These are phyloP conservation scores for Neofusicoccum cordaticola DNA, from an alignment of 2,329 filamentous ascomycete species.

Conservation along the genomic window DNA sequence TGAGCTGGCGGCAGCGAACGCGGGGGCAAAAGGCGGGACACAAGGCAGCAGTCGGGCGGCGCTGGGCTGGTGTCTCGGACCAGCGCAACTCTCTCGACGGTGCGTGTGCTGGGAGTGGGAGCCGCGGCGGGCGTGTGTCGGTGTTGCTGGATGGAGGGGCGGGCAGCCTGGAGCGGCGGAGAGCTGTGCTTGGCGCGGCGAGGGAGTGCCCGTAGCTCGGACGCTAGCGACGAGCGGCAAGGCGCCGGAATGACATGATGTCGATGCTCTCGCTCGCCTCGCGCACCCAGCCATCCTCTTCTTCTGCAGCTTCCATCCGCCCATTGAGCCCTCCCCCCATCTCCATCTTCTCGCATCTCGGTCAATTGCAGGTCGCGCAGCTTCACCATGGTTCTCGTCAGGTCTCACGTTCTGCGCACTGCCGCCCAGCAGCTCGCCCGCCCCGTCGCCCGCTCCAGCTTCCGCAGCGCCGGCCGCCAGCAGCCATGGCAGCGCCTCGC, in stretches of 20 bases:
- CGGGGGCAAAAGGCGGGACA: slow-evolving; percentile 15
- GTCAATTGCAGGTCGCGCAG: slow-evolving; percentile 34
- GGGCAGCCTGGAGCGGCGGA: not conserved
- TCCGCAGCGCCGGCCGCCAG: slow-evolving; percentile 34
- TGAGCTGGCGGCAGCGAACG: not conserved
- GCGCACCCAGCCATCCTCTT: not conserved
- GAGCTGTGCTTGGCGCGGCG: slow-evolving; percentile 2
- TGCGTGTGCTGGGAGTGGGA: not conserved
- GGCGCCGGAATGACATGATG: not conserved
- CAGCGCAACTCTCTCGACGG: slow-evolving; percentile 2
- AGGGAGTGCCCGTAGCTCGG: not conserved
- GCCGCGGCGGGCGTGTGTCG: too few relatives aligned
- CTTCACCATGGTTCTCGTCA: slow-evolving; percentile 41
- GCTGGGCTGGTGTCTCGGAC: not conserved
- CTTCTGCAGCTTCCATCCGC: not conserved
- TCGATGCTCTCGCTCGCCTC: not conserved
- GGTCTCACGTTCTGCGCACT: slow-evolving; percentile 36
- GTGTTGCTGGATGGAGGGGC: not conserved
- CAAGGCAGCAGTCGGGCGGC: slow-evolving; percentile 14
- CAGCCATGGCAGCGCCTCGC: slow-evolving; percentile 38
- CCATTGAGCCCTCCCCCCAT: slow-evolving; percentile 4
- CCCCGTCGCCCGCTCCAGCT: slow-evolving; percentile 25
- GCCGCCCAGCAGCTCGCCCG: slow-evolving; percentile 36
- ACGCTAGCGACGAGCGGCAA: not conserved
- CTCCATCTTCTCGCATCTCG: slow-evolving; percentile 26